Percentiles rank a stretch among this genome's conserved stretches.
phyloP scores from a whole-genome alignment of 192 early-diverging fungal genomes.

The Phycomyces nitens region DNA sequence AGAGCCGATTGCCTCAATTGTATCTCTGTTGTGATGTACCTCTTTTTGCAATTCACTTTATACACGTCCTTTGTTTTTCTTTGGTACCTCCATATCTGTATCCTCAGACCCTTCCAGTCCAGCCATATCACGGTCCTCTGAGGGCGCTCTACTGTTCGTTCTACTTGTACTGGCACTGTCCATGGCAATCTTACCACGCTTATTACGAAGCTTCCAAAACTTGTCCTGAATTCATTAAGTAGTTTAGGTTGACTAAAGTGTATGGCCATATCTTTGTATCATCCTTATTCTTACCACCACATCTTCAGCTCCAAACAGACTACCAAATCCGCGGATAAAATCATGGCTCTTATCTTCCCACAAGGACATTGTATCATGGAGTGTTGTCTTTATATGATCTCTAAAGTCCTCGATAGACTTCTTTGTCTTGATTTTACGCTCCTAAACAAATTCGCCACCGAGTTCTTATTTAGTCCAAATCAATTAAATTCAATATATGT shows the following conservation, averaged over 20 bases:
- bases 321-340: constrained; percentile 64
- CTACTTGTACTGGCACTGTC: constrained; percentile 14
- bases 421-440: constrained; percentile 70
- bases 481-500: too few species aligned
- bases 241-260: neutral
- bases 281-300: constrained; percentile 36
- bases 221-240: constrained; percentile 3
- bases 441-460: too few species aligned
- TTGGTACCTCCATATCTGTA: neutral
- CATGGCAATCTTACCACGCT: neutral
- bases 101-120: neutral
- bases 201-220: constrained; percentile 19
- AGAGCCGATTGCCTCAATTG: too few species aligned
- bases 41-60: too few species aligned
- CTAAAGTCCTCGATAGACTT: constrained; percentile 68
- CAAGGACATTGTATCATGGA: constrained; percentile 59
- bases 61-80: too few species aligned
- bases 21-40: too few species aligned
- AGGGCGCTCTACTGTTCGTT: constrained; percentile 12
- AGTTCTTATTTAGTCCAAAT: too few species aligned
- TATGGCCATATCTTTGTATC: neutral
- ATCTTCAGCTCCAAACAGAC: constrained; percentile 60
- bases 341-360: constrained; percentile 75
- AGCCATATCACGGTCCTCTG: constrained; percentile 6
- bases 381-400: constrained; percentile 63